Evolutionary conservation across 2,329 filamentous ascomycete species (phyloP).

Genomic region (Trichoderma breve): DNA sequence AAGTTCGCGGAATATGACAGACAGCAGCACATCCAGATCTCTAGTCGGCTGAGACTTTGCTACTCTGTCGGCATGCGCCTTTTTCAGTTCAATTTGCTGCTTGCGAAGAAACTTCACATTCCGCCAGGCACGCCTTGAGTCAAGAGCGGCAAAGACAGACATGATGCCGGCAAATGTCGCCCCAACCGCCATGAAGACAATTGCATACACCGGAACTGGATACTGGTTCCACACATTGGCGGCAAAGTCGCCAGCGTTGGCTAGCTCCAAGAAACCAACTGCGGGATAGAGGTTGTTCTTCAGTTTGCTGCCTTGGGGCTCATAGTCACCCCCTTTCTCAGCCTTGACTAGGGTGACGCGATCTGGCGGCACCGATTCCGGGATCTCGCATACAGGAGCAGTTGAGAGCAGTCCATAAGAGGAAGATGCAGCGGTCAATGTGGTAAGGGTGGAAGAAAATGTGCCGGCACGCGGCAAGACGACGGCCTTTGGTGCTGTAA

Average conservation of each 20-base stretch:
- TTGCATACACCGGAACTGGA: constrained; percentile 48
- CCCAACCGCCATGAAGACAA: constrained; percentile 52
- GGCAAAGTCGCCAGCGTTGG: constrained; percentile 56
- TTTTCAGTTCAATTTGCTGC: constrained; percentile 39
- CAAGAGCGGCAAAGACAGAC: constrained; percentile 45
- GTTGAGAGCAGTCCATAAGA: not conserved
- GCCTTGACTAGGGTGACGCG: constrained; percentile 11
- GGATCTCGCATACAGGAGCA: not conserved
- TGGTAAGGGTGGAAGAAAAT: constrained; percentile 3
- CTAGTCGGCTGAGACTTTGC: constrained; percentile 12
- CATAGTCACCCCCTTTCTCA: not conserved
- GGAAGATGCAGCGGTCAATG: not conserved
- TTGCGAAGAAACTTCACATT: constrained; percentile 46
- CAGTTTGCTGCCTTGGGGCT: not conserved
- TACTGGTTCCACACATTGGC: constrained; percentile 57
- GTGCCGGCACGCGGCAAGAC: constrained; percentile 9
- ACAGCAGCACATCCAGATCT: constrained; percentile 39
- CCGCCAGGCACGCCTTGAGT: constrained; percentile 42
- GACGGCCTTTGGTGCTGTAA: not conserved
- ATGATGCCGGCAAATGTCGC: constrained; percentile 46
- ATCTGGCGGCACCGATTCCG: not conserved
- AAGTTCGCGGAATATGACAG: constrained; percentile 48
- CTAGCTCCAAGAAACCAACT: constrained; percentile 53
- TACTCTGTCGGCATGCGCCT: constrained; percentile 21
- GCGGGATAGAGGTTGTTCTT: constrained; percentile 29